Evolutionary conservation across 768 basidiomycete genomes (phyloP).

Genomic region (Suillus plorans): DNA sequence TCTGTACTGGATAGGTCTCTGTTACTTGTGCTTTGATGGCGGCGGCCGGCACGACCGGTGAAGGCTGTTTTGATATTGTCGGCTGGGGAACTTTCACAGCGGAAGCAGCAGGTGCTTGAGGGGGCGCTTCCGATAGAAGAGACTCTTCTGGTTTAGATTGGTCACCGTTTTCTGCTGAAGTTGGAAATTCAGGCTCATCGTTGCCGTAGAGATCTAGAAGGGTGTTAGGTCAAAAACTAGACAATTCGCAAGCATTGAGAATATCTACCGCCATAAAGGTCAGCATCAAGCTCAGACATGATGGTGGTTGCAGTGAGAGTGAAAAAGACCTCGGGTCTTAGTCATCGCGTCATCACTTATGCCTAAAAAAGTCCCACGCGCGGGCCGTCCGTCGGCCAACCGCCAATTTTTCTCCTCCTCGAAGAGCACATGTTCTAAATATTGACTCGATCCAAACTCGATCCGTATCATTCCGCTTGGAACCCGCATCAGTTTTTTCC

Average conservation of each 20-base stretch:
- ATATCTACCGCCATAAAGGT: slow-evolving; percentile 79
- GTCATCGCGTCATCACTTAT: slow-evolving; percentile 19
- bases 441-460: not conserved
- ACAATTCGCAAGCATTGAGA: not conserved
- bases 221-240: slow-evolving; percentile 1
- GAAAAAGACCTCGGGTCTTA: slow-evolving; percentile 25
- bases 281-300: slow-evolving; percentile 77
- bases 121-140: slow-evolving; percentile 25
- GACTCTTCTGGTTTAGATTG: slow-evolving; percentile 26
- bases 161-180: slow-evolving; percentile 42
- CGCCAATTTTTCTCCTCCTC: not conserved
- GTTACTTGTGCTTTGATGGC: slow-evolving; percentile 10
- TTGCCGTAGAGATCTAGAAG: slow-evolving; percentile 60
- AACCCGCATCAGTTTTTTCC: not conserved
- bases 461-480: slow-evolving; percentile 1
- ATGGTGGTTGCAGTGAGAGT: slow-evolving; percentile 37
- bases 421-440: not conserved
- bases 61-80: slow-evolving; percentile 21
- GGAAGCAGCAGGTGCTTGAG: slow-evolving; percentile 21
- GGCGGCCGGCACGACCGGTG: slow-evolving; percentile 10
- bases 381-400: slow-evolving; percentile 15
- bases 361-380: slow-evolving; percentile 21
- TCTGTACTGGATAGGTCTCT: slow-evolving; percentile 14
- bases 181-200: slow-evolving; percentile 59
- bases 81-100: slow-evolving; percentile 17